Evolutionary conservation across 2,329 filamentous ascomycete genomes (phyloP), one percentile per base, ranked within the genome.

Genomic region (Truncatella angustata): DNA sequence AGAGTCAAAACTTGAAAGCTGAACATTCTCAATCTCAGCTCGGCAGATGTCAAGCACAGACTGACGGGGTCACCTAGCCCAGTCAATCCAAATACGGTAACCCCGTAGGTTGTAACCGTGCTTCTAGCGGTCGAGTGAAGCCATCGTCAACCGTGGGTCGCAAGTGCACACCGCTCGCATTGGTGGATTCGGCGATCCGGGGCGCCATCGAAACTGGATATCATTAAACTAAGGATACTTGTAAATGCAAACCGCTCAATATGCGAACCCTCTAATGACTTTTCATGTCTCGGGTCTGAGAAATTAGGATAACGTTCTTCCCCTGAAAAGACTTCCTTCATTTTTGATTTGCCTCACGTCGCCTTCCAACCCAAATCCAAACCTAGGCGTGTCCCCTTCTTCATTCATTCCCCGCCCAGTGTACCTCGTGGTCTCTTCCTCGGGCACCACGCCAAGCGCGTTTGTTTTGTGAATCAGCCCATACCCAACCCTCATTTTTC

Each of bases 301-400:
- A 14, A 32, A 32, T 32, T 14, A 23, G 20, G 12, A 24, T 39
- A 23, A 35, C 26, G 37, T 16, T 26, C 43, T 23, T 30, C 37
- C 37, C 26, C 36, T 35, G 36, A 50, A 50, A 20, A 60, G 26
- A 48, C 45, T 61, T 9, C 49, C 53, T 39, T 60, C 61, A 9
- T 53, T 56, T 39, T 54, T 57, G n/a, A 55, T 48, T 48, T 63
- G 63, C 54, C 57, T 57, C 5, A 66, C 64, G 16, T 67, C 63
- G 1, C 65, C 65, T 45, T 67, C 63, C 4, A 66, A 49, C 12
- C 64, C 65, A 35, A 68, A 68, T 2, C 64, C 63, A 34, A 66
- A 67, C 43, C 60, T 21, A 7, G 40, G 58, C 24, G 63, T 53
- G 24, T 61, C 58, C 7, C 53, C 54, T 9, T 42, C 53, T 12